Evolutionary conservation across 176 grass and related monocot species (phyloP).

Genomic region (Luzula sylvatica): DNA sequence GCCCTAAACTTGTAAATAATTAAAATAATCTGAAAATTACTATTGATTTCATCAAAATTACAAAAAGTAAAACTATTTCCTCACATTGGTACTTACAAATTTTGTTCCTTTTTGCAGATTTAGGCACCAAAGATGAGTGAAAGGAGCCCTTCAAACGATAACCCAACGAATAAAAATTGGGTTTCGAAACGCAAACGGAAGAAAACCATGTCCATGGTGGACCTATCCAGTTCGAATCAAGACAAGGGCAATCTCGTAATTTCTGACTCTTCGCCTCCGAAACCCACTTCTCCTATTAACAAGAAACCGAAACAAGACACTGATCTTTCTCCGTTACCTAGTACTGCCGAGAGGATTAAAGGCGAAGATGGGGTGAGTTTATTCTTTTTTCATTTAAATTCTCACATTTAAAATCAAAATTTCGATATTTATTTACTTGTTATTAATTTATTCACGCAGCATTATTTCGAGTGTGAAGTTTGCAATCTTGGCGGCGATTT

Average conservation of each 20-base stretch:
- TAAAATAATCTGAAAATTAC: no score
- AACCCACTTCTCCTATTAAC: slow-evolving; percentile 30
- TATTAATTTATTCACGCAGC: slow-evolving; percentile 52
- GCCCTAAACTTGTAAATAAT: no score
- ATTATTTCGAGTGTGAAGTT: slow-evolving; percentile 86
- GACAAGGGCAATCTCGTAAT: slow-evolving; percentile 28
- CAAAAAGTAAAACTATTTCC: neutral
- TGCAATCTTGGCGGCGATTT: slow-evolving; percentile 96
- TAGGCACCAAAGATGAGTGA: slow-evolving; percentile 62
- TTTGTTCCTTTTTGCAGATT: slow-evolving; percentile 1
- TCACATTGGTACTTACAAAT: neutral
- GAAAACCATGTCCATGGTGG: slow-evolving; percentile 45
- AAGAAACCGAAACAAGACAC: slow-evolving; percentile 54
- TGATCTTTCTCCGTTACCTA: slow-evolving; percentile 25
- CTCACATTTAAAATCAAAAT: slow-evolving; percentile 15
- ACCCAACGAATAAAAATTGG: slow-evolving; percentile 55
- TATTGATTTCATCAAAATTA: neutral
- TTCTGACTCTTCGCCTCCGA: slow-evolving; percentile 31
- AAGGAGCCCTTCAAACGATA: slow-evolving; percentile 62
- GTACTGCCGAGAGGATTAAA: slow-evolving; percentile 47
- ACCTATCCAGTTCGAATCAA: slow-evolving; percentile 58
- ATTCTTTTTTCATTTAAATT: slow-evolving; percentile 25
- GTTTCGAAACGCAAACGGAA: slow-evolving; percentile 84
- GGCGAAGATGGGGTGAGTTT: slow-evolving; percentile 87
- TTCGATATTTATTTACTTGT: no score